phyloP scores from a whole-genome alignment of 495 filamentous ascomycete genomes.

The Astrothelium macrocarpum region DNA sequence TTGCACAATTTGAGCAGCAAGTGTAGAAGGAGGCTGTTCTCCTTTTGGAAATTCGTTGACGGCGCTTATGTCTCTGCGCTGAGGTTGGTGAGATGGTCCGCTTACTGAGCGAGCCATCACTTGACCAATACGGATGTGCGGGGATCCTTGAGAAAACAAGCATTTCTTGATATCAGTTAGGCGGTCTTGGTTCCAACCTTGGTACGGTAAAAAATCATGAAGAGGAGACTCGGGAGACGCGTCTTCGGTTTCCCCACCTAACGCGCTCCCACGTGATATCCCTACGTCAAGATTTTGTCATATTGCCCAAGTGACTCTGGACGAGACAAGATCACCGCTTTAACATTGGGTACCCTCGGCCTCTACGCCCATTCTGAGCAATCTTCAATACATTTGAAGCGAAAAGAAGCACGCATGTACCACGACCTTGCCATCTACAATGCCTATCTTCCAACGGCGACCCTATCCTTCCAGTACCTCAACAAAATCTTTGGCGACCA shows the following conservation, averaged over 20 bases:
- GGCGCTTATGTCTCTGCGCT: constrained; percentile 12
- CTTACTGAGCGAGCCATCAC: not conserved
- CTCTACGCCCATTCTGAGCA: no score
- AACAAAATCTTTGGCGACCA: constrained; percentile 55
- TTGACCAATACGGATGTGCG: not conserved
- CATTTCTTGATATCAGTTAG: not conserved
- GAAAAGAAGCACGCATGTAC: not conserved
- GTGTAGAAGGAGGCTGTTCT: constrained; percentile 38
- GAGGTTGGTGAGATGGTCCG: not conserved
- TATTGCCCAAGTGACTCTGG: no score
- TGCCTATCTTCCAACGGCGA: constrained; percentile 66
- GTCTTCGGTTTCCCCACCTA: not conserved
- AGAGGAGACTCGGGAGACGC: not conserved
- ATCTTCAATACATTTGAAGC: constrained; percentile 4
- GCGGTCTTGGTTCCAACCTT: not conserved
- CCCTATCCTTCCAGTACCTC: constrained; percentile 49
- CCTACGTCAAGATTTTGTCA: no score
- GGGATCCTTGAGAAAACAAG: not conserved
- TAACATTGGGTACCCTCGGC: no score
- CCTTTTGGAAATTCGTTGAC: constrained; percentile 9
- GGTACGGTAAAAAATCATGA: no score
- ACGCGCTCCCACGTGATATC: constrained; percentile 14
- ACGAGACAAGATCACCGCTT: no score
- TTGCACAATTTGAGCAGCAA: constrained; percentile 42
- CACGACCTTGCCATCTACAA: constrained; percentile 28